Evolutionary conservation across 768 basidiomycete genomes (phyloP).

Genomic region (Tylopilus balloui): DNA sequence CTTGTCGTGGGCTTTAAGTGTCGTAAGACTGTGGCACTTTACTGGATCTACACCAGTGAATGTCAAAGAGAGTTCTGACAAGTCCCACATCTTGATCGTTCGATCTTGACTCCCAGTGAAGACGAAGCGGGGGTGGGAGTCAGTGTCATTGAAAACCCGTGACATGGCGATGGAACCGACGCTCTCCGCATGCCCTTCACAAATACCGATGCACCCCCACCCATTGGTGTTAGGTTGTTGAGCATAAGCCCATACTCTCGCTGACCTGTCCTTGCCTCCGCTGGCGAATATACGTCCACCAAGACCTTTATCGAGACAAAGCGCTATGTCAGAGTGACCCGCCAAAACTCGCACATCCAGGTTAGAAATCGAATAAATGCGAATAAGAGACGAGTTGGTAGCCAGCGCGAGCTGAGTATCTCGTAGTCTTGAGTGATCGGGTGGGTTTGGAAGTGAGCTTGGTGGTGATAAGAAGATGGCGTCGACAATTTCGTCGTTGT

Average conservation of each 20-base stretch:
- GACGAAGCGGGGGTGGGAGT: constrained; percentile 54
- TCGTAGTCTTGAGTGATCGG: constrained; percentile 21
- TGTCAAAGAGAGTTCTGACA: constrained; percentile 47
- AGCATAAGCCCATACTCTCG: constrained; percentile 69
- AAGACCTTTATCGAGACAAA: constrained; percentile 69
- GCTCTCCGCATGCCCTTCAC: constrained; percentile 93
- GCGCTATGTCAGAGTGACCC: constrained; percentile 89
- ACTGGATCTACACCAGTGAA: constrained; percentile 26
- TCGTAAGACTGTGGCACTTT: constrained; percentile 73
- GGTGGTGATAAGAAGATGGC: constrained; percentile 65
- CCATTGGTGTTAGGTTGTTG: constrained; percentile 12
- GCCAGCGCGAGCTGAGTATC: constrained; percentile 87
- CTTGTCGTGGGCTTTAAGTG: constrained; percentile 93
- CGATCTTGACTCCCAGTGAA: constrained; percentile 96
- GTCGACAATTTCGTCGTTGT: constrained; percentile 98
- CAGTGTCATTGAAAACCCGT: constrained; percentile 31
- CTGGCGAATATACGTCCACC: constrained; percentile 75
- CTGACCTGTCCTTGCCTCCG: constrained; percentile 89
- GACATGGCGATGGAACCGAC: constrained; percentile 87
- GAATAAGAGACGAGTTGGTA: constrained; percentile 95
- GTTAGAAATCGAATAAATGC: constrained; percentile 72
- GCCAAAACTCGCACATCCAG: constrained; percentile 83
- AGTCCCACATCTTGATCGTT: constrained; percentile 98
- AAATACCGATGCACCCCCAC: constrained; percentile 73
- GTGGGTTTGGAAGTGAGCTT: constrained; percentile 21